These are phyloP conservation scores for Chrysosporium keratinophilum DNA, from an alignment of 2,329 filamentous ascomycete genomes.

Conservation along the genomic window DNA sequence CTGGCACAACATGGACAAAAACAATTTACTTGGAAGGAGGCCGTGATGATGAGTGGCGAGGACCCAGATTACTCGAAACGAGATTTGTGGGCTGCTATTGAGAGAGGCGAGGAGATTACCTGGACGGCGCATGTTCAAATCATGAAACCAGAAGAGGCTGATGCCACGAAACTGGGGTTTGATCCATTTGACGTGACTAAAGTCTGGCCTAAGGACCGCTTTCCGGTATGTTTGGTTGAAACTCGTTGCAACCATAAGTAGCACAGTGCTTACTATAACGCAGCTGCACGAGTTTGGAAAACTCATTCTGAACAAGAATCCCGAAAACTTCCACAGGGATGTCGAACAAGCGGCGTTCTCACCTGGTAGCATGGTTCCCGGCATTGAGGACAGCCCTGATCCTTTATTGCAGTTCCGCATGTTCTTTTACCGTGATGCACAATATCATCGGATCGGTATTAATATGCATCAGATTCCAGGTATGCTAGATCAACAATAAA, in stretches of 20 bases:
- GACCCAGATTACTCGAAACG: conserved; percentile 60
- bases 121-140: conserved; percentile 60
- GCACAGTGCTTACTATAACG: neutral
- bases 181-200: conserved; percentile 66
- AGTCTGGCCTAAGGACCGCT: conserved; percentile 61
- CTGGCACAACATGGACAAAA: conserved; percentile 40
- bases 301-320: conserved; percentile 1
- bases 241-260: no score
- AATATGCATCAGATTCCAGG: conserved; percentile 43
- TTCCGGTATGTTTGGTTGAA: conserved; percentile 46
- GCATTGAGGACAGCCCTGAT: conserved; percentile 53
- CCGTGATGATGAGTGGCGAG: conserved; percentile 38
- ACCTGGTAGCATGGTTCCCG: conserved; percentile 54
- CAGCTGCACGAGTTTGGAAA: conserved; percentile 2
- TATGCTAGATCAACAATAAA: no score
- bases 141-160: conserved; percentile 55
- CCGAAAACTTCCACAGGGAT: conserved; percentile 38
- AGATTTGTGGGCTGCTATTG: conserved; percentile 62
- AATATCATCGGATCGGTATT: conserved; percentile 32
- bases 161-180: conserved; percentile 52
- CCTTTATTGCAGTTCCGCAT: conserved; percentile 52
- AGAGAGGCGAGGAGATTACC: conserved; percentile 54
- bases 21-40: conserved; percentile 39
- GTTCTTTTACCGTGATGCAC: conserved; percentile 51
- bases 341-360: conserved; percentile 59